Evolutionary conservation across 2,329 filamentous ascomycete genomes (phyloP), one percentile per base, ranked within the genome.

Genomic region (Huntiella bhutanensis): DNA sequence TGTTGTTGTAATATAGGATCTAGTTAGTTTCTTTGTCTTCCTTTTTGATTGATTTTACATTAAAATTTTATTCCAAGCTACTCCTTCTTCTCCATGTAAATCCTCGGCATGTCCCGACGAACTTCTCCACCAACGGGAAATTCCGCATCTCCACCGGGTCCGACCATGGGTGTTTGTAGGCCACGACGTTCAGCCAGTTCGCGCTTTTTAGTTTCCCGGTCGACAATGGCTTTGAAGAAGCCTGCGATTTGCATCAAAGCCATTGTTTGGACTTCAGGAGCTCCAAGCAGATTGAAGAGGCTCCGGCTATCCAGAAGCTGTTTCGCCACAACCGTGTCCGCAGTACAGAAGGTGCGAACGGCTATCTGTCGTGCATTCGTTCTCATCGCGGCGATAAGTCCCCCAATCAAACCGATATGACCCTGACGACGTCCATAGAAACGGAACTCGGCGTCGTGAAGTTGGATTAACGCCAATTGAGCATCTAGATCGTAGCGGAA

Each of bases 401-500:
- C 68, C 5, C 57, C 54, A 36, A 74, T 63, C 49, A 68, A 64
- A 2, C 61, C 53, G 0, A 59, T 55, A 41, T 65, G 60, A 19
- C 60, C 60, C 46, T 69, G 64, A 7, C 62, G 58, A 2, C 62
- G 62, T 32, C 70, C 69, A 53, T 70, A 68, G 57, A 76, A 76
- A 33, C 64, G 64, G 53, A 77, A 76, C 16, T 68, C 64, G 7
- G 66, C 56, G 22, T 65, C 55, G 51, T 76, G 72, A 6, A 68
- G 55, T 12, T 57, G 54, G 16, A 75, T 56, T 8, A 77, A 63
- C 8, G 73, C 69, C n/a, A 76, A 54, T 57, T 76, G 73, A 1
- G 71, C 75, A 58, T 75, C 71, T 2, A 75, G 56, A 50, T 77
- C 71, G 55, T 72, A 76, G 13, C 70, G 68, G 55, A 75, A 76